A percentile compares a stretch with the other conserved stretches of the same genome.
These are phyloP conservation scores for Akanthomyces muscarius DNA, from an alignment of 2,329 filamentous ascomycete species.

Conservation along the genomic window DNA sequence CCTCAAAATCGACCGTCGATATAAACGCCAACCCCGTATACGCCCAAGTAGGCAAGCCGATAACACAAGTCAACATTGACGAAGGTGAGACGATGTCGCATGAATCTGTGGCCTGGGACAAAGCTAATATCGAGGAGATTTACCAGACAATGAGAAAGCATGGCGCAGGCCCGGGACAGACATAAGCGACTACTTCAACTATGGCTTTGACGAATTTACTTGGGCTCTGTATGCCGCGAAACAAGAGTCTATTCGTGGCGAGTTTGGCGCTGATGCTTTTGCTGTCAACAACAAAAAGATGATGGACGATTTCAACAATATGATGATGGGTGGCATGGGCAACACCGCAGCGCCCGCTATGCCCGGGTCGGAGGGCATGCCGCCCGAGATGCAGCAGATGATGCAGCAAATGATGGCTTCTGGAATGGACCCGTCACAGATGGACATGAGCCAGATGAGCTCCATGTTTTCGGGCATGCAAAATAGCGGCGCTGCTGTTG, in stretches of 20 bases:
- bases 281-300: constrained; percentile 71
- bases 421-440: constrained; percentile 62
- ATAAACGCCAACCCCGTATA: constrained; percentile 79
- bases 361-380: constrained; percentile 59
- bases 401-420: constrained; percentile 67
- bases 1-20: constrained; percentile 79
- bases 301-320: constrained; percentile 64
- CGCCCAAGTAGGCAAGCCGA: constrained; percentile 73
- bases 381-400: constrained; percentile 64
- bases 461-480: constrained; percentile 60
- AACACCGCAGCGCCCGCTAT: constrained; percentile 40
- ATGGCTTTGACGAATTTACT: constrained; percentile 97
- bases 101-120: constrained; percentile 6
- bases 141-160: constrained; percentile 80
- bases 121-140: constrained; percentile 40
- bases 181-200: constrained; percentile 97
- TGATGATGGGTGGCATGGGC: constrained; percentile 54
- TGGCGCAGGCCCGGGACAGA: constrained; percentile 95
- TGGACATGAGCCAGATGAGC: constrained; percentile 56
- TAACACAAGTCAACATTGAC: constrained; percentile 72
- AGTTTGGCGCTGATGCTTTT: constrained; percentile 65
- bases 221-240: constrained; percentile 93
- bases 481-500: constrained; percentile 38
- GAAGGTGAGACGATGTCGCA: constrained; percentile 40
- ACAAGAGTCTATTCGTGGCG: constrained; percentile 72